These are phyloP conservation scores for Suillus sp. DNA, from an alignment of 768 basidiomycete species.

Conservation along the genomic window DNA sequence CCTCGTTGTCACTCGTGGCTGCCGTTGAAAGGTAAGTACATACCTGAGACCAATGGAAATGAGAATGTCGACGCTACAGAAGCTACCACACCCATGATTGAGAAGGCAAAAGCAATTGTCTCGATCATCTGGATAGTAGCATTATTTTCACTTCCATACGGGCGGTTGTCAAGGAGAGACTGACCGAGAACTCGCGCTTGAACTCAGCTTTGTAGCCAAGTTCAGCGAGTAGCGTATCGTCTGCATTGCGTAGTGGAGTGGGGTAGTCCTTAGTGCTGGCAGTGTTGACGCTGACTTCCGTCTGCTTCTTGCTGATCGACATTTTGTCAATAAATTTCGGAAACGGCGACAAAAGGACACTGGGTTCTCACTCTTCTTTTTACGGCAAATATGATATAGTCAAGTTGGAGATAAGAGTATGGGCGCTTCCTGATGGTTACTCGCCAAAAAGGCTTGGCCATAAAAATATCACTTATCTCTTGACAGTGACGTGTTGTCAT, in stretches of 20 bases:
- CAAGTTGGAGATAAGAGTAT: constrained; percentile 22
- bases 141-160: not conserved
- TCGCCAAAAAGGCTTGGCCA: not conserved
- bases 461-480: constrained; percentile 24
- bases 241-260: constrained; percentile 40
- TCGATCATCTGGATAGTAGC: constrained; percentile 47
- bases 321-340: constrained; percentile 13
- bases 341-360: constrained; percentile 1
- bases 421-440: constrained; percentile 7
- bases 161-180: constrained; percentile 16
- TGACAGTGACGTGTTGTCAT: not conserved
- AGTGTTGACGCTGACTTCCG: constrained; percentile 16
- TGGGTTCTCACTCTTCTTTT: constrained; percentile 11
- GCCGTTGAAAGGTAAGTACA: constrained; percentile 17
- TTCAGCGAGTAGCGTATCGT: constrained; percentile 59
- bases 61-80: constrained; percentile 67
- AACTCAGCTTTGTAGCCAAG: constrained; percentile 76
- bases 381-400: not conserved
- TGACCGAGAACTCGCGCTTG: constrained; percentile 71
- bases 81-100: constrained; percentile 73
- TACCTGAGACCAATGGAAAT: constrained; percentile 64
- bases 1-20: not conserved
- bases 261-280: constrained; percentile 17
- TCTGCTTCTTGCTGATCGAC: constrained; percentile 25
- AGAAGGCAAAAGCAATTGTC: constrained; percentile 67